Evolutionary conservation across 352 stramenopile species (phyloP), one percentile per base, ranked within the genome.

Genomic region (Phytophthora pisi): DNA sequence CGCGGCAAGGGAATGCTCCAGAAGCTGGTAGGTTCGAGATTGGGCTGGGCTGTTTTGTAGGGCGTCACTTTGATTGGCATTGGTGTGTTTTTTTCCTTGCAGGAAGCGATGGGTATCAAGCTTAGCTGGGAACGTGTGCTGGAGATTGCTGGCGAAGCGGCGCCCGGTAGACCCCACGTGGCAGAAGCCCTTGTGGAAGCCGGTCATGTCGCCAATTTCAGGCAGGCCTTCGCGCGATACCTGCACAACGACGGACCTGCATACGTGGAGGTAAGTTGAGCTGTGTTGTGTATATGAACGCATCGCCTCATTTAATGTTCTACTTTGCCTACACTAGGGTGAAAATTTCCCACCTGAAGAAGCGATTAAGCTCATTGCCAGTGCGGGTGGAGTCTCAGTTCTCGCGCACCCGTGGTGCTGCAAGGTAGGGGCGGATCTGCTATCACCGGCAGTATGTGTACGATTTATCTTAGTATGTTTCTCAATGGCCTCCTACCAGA

Each of bases 331-430:
- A 9, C 34, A 53, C 9, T 42, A 95, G 83, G 88, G 88, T 45
- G 80, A 91, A 28, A 79, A 93, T 47, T 96, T 94, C 50, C 88
- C 88, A 7, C 88, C 88, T n/a, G 81, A 93, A 69, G 82, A 94
- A 59, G 88, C 88, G 3, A 93, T 96, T 66, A 91, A 92, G 55
- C 78, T 96, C 46, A 96, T 96, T 57, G 84, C 88, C 15, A 89
- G 83, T 30, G 82, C 84, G 16, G 88, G 88, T 10, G 88, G 88
- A 2, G 75, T 96, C 11, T 95, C 88, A 0, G 82, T 96, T 53
- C 75, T 96, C n/a, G 88, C 88, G 0, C 88, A 96, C 53, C 88
- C 88, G 18, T 96, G 88, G 88, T 94, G 86, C 56, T 96, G 84
- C 64, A 96, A 94, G 63, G 83, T 90, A 62, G 4, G 57, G 24